Base-by-base conservation (phyloP, 1,284 basidiomycete genomes). In the Singerocomus rubriflavus region DNA sequence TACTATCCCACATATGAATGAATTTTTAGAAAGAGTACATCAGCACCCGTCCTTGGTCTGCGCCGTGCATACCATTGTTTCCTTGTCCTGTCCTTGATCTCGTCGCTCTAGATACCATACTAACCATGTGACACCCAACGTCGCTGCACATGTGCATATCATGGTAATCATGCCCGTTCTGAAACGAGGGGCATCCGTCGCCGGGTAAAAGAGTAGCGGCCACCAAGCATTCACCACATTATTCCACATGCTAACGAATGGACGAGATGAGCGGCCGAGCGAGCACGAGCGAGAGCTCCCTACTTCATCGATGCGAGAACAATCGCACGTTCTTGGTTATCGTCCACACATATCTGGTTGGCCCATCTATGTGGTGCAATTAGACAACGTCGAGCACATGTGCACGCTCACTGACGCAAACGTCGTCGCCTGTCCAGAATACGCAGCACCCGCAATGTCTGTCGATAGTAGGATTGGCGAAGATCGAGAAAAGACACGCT, bases 231-330 rank as follows among this genome's bases (percentile, higher is more conserved):
- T 86, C 41, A 86, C 65, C 27, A 73, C 81, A 58, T 85, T 85
- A 67, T 81, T 85, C 79, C 82, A 84, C 82, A 84, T 84, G 59
- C 84, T 84, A 44, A 5, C 17, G 36, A 48, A 55, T 39, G 12
- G 13, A 30, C 32, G 17, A n/a, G 33, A 21, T 44, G 41, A 48
- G 49, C 26, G 33, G 48, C 21, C 16, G 34, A 27, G 40, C 39
- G 8, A 2, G 36, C 17, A 36, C 46, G 42, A 46, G 27, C 5
- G 12, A 7, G 35, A 31, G 6, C 3, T 10, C 8, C 73, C 34
- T 54, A 82, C 81, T 85, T 84, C 83, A 85, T 86, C 8, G 82
- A 85, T 30, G 81, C 84, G 29, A 85, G 72, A 14, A 87, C 84
- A 41, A 87, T 72, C 14, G 73, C 81, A 32, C 84, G 76, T 62